Evolutionary conservation across 495 filamentous ascomycete genomes (phyloP).

Genomic region (Opeltia flavorubescens): DNA sequence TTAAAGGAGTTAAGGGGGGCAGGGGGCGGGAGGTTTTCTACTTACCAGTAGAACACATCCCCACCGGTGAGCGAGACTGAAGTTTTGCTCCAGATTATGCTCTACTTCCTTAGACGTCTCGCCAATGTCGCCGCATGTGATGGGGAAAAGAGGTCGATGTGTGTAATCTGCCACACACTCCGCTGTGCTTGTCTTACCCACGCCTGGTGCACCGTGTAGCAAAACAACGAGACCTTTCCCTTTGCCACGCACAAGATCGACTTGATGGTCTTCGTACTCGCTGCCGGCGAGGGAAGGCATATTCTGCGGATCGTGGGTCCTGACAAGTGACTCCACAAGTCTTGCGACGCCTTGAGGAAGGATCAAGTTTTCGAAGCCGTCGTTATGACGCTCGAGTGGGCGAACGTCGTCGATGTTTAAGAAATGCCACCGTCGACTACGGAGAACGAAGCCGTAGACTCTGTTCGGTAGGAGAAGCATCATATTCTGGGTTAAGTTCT

Average conservation of each 20-base stretch:
- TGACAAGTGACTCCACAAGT: constrained; percentile 24
- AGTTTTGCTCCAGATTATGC: constrained; percentile 23
- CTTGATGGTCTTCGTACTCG: constrained; percentile 14
- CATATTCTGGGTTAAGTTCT: constrained; percentile 19
- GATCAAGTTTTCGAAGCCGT: constrained; percentile 25
- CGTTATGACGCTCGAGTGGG: constrained; percentile 7
- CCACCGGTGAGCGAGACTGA: constrained; percentile 31
- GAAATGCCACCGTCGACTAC: constrained; percentile 28
- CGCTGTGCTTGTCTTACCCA: constrained; percentile 36
- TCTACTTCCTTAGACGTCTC: constrained; percentile 25
- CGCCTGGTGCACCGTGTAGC: constrained; percentile 35
- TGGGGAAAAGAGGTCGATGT: constrained; percentile 19
- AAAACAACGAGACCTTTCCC: constrained; percentile 34
- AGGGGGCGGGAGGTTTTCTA: neutral
- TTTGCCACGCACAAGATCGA: constrained; percentile 32
- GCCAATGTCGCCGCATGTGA: constrained; percentile 23
- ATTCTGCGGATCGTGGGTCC: constrained; percentile 25
- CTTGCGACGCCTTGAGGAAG: constrained; percentile 20
- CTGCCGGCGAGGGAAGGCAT: neutral
- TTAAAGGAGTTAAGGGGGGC: neutral
- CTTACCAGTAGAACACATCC: constrained; percentile 29
- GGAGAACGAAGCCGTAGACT: constrained; percentile 29
- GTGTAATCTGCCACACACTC: constrained; percentile 22
- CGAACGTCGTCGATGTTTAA: constrained; percentile 10
- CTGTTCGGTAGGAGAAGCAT: constrained; percentile 26